Evolutionary conservation across 1,284 basidiomycete species (phyloP).

Genomic region (Irpex sp.): DNA sequence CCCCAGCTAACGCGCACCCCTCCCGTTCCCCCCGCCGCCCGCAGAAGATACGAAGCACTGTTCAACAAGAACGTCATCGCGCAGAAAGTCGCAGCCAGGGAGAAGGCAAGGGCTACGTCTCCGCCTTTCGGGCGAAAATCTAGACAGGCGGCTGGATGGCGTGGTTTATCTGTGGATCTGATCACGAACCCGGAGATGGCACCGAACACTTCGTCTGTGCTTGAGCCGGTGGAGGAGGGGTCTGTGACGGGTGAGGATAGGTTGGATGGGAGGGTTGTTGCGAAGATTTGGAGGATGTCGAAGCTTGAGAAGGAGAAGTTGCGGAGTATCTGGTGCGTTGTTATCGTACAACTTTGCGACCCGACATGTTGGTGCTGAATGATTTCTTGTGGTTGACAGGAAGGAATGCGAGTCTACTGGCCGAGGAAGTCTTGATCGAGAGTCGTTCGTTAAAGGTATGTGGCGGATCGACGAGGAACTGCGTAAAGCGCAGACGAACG

Average conservation of each 20-base stretch:
- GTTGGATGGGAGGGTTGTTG: conserved; percentile 54
- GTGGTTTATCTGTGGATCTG: conserved; percentile 72
- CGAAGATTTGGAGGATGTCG: conserved; percentile 61
- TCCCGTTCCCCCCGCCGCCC: conserved; percentile 60
- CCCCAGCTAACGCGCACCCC: conserved; percentile 44
- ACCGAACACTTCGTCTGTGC: conserved; percentile 15
- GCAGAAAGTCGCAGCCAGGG: conserved; percentile 32
- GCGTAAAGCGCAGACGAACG: conserved; percentile 45
- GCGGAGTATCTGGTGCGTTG: conserved; percentile 60
- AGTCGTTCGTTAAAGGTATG: conserved; percentile 73
- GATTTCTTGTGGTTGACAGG: conserved; percentile 36
- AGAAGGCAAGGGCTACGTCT: conserved; percentile 19
- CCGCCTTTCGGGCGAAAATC: conserved; percentile 39
- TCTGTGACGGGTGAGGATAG: conserved; percentile 37
- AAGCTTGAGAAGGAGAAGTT: conserved; percentile 50
- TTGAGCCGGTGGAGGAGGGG: conserved; percentile 26
- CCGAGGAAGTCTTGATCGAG: conserved; percentile 55
- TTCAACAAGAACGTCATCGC: conserved; percentile 58
- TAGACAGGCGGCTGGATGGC: conserved; percentile 67
- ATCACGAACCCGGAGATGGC: conserved; percentile 44
- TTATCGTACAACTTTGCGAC: conserved; percentile 10
- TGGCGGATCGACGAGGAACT: conserved; percentile 84
- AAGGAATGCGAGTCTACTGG: conserved; percentile 58
- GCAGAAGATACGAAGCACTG: conserved; percentile 61
- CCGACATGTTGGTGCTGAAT: not conserved